phyloP scores from a whole-genome alignment of 2,329 filamentous ascomycete species.

The Talaromyces piceae region DNA sequence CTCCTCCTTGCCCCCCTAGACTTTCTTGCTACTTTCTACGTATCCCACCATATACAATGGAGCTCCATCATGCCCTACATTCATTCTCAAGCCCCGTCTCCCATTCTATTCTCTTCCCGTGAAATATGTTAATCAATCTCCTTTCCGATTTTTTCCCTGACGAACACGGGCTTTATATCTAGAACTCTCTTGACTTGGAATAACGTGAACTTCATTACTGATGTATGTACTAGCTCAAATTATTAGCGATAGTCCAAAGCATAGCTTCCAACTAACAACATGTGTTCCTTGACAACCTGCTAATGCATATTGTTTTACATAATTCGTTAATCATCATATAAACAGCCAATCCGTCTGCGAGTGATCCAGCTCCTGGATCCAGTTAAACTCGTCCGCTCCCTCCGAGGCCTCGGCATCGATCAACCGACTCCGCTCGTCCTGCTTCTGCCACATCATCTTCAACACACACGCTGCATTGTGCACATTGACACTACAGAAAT shows the following conservation, averaged over 20 bases:
- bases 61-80: background rate
- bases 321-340: slow-evolving; percentile 20
- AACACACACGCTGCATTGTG: slow-evolving; percentile 35
- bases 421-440: slow-evolving; percentile 24
- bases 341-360: slow-evolving; percentile 36
- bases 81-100: background rate
- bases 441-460: slow-evolving; percentile 34
- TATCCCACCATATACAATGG: too few relatives aligned
- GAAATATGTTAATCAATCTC: background rate
- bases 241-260: background rate
- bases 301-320: background rate
- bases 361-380: slow-evolving; percentile 34
- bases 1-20: background rate
- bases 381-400: slow-evolving; percentile 22
- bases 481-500: slow-evolving; percentile 31
- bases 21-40: background rate
- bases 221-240: background rate
- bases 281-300: too few relatives aligned
- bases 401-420: background rate
- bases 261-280: background rate
- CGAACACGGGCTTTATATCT: background rate
- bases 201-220: background rate
- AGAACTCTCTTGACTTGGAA: background rate
- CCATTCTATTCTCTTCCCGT: background rate
- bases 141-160: background rate